Evolutionary conservation across 768 basidiomycete genomes (phyloP), one percentile per base, ranked within the genome.

Genomic region (Rossbeevera mucosa): DNA sequence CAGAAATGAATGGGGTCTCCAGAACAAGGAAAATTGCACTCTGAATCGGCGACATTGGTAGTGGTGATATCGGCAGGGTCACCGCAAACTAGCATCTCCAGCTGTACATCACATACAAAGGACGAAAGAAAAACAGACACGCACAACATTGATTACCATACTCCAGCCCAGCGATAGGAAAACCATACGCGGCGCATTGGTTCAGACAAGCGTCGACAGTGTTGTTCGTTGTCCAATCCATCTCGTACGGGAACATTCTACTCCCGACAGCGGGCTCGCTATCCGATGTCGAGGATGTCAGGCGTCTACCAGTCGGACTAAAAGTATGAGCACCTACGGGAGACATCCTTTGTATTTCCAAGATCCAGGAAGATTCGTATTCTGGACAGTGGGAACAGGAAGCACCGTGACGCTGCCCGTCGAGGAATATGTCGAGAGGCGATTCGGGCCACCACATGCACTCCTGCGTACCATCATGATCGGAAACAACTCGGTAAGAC

Each of bases 61-160:
- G 59, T 40, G 0, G 67, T 47, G 11, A 86, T 75, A 53, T 89
- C 81, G 3, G 69, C 67, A 7, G 76, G 60, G 63, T 91, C 89
- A 48, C 89, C 88, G 50, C 89, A 90, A 66, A 79, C 88, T 88
- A 44, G 3, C 14, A 43, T 47, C 7, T 5, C 41, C 6, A 20
- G 44, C 29, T 22, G 21, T n/a, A 22, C 25, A 36, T 33, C 31
- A 49, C 30, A 49, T 21, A 20, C 9, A 13, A 44, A 7, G 5
- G 51, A 2, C 24, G 21, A 16, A 26, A 14, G 48, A 5, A 51
- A 22, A 25, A 18, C 7, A 13, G 30, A 42, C 3, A 76, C 85
- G 62, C 60, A 87, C 86, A 90, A 72, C 88, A 91, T 61, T 89
- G 84, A 55, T 83, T 62, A 13, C 79, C 84, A 47, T 75, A 87